Evolutionary conservation across 805 yeast genomes (phyloP).

Genomic region (Hanseniaspora singularis): DNA sequence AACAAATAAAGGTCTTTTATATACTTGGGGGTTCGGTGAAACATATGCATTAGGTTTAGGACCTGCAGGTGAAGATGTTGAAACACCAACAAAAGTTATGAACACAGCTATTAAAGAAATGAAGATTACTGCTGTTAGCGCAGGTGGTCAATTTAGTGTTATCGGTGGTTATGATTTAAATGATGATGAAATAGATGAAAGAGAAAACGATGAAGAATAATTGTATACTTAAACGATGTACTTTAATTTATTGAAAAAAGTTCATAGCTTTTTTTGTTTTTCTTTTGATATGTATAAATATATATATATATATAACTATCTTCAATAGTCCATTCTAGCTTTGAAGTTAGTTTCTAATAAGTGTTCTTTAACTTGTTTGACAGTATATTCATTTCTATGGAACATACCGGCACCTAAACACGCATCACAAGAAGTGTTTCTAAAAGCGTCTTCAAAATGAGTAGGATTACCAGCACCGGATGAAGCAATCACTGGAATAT

Average conservation of each 20-base stretch:
- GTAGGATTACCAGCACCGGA: constrained; percentile 93
- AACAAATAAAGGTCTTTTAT: constrained; percentile 70
- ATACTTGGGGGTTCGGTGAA: constrained; percentile 97
- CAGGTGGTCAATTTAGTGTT: constrained; percentile 93
- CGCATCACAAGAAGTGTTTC: constrained; percentile 76
- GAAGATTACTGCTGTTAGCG: constrained; percentile 61
- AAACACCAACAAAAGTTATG: constrained; percentile 72
- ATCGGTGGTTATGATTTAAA: constrained; percentile 56
- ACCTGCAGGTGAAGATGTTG: constrained; percentile 74
- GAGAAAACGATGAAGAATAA: constrained; percentile 44
- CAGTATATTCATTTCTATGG: constrained; percentile 88
- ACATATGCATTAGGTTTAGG: constrained; percentile 95
- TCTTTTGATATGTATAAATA: neutral
- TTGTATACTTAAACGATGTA: no score
- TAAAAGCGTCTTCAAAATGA: constrained; percentile 82
- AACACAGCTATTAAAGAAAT: constrained; percentile 87
- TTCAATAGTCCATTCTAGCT: constrained; percentile 54
- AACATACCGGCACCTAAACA: constrained; percentile 98
- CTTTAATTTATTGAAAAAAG: no score
- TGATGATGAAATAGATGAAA: constrained; percentile 33
- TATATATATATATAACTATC: neutral
- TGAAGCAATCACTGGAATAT: constrained; percentile 91
- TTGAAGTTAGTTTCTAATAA: constrained; percentile 49
- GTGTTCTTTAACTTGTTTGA: constrained; percentile 64
- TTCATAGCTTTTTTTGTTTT: no score